These are phyloP conservation scores for Acanthamoeba castellanii DNA, from an alignment of 208 protist species.

Conservation along the genomic window DNA sequence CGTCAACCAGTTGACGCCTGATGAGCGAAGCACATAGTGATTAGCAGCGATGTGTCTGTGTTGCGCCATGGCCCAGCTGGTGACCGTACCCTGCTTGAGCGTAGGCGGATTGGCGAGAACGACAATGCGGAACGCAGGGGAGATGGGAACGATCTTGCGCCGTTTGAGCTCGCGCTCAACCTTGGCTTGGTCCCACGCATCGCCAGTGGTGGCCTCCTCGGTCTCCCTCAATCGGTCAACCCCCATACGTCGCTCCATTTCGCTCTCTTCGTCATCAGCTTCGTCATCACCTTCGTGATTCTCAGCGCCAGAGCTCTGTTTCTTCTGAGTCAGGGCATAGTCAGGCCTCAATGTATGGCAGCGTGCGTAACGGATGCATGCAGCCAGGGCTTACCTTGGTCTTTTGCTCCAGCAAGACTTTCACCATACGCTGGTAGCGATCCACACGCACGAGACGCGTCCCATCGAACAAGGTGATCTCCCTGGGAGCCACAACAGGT, in stretches of 20 bases:
- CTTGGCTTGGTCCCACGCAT: conserved; percentile 41
- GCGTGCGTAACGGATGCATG: too few species aligned
- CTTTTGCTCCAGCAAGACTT: conserved; percentile 75
- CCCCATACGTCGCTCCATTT: conserved; percentile 54
- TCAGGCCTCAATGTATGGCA: too few species aligned
- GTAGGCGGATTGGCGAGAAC: conserved; percentile 65
- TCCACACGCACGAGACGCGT: conserved; percentile 91
- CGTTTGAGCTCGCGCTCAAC: conserved; percentile 13
- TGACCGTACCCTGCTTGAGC: conserved; percentile 50
- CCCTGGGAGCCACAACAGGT: conserved; percentile 85
- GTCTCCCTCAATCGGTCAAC: neutral
- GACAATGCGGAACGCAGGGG: conserved; percentile 66
- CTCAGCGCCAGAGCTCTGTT: neutral
- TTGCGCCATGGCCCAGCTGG: neutral
- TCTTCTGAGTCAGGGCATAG: too few species aligned
- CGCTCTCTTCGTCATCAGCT: neutral
- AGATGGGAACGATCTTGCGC: conserved; percentile 56
- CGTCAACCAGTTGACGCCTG: conserved; percentile 87
- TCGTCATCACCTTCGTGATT: neutral
- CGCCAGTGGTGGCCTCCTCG: neutral
- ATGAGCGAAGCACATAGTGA: neutral
- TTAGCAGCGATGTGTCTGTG: neutral
- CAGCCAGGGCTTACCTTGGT: neutral
- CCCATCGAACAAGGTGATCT: conserved; percentile 91
- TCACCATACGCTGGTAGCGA: conserved; percentile 81